A percentile compares a stretch with the other conserved stretches of the same genome.
Conservation (phyloP, 2,329 filamentous ascomycete genomes). For the Ophiostoma himal-ulmi region DNA sequence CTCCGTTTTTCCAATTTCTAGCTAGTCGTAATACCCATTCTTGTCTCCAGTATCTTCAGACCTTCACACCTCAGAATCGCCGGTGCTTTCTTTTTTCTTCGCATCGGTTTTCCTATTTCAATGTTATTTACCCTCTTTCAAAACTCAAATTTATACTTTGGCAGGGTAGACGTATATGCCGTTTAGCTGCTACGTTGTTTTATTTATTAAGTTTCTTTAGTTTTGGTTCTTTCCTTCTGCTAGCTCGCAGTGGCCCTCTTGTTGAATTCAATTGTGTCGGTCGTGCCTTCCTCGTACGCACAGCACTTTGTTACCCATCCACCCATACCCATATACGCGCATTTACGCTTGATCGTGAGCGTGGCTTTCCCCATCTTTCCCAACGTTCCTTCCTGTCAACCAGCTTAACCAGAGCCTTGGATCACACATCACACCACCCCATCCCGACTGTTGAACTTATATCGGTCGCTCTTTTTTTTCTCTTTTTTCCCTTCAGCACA, state of each 20-base stretch:
- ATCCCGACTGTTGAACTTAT: background rate
- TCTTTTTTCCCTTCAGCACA: background rate
- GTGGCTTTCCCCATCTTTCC: background rate
- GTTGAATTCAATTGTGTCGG: conserved; percentile 2
- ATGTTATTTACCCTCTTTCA: background rate
- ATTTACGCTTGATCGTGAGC: conserved; percentile 2
- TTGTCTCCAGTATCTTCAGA: background rate
- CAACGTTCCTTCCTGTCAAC: background rate
- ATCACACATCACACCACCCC: background rate
- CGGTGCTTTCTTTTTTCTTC: background rate
- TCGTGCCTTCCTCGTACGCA: background rate
- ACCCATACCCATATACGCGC: too few relatives aligned
- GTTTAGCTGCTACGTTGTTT: background rate
- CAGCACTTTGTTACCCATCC: background rate
- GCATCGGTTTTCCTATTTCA: background rate
- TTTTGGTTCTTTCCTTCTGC: background rate
- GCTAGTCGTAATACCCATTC: background rate
- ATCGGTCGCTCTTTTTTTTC: background rate
- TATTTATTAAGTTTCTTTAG: background rate
- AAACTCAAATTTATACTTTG: background rate
- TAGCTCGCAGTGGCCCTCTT: background rate
- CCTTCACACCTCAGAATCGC: background rate
- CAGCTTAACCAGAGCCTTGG: background rate
- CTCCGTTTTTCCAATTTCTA: background rate
- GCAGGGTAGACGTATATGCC: background rate